Percentiles rank a stretch among this genome's conserved stretches.
phyloP scores from a whole-genome alignment of 495 filamentous ascomycete species.

The Penicillium steckii region DNA sequence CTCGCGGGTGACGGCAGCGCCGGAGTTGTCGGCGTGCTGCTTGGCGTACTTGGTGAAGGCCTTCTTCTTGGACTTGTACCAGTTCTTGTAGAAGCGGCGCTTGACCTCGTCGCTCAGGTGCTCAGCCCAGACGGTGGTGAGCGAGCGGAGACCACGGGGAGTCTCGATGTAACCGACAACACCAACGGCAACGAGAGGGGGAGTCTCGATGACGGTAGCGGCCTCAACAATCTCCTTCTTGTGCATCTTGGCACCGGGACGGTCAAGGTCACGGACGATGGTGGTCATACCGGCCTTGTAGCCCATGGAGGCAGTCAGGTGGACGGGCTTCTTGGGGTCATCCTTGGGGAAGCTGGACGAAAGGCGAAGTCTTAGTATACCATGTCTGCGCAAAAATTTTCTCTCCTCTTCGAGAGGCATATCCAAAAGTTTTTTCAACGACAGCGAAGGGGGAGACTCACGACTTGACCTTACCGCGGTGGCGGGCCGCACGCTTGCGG shows the following conservation, averaged over 20 bases:
- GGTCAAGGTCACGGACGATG: constrained; percentile 98
- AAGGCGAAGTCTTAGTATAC: constrained; percentile 34
- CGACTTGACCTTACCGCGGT: constrained; percentile 98
- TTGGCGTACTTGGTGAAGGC: constrained; percentile 99
- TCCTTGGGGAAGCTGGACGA: constrained; percentile 94
- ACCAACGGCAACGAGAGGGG: constrained; percentile 98
- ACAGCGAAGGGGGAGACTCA: constrained; percentile 42
- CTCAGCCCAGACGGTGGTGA: constrained; percentile 99
- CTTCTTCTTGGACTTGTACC: constrained; percentile 99
- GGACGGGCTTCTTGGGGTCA: constrained; percentile 98
- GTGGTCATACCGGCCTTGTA: constrained; percentile 99
- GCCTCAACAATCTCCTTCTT: constrained; percentile 99
- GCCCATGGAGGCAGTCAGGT: constrained; percentile 96
- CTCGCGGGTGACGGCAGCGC: constrained; percentile 88
- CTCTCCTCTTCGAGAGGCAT: background rate
- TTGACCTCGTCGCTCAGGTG: constrained; percentile 98
- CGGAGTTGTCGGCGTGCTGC: constrained; percentile 93
- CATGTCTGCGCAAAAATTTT: constrained; percentile 17
- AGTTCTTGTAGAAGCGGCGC: constrained; percentile 99
- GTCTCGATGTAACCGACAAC: constrained; percentile 99
- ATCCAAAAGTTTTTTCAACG: too few relatives aligned
- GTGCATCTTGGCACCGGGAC: constrained; percentile 98
- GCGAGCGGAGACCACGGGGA: constrained; percentile 97
- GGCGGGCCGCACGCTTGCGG: constrained; percentile 92
- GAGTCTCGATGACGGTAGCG: constrained; percentile 98